Base-by-base conservation (phyloP, 192 early-diverging fungal genomes). In the Umbelopsis sp. region DNA sequence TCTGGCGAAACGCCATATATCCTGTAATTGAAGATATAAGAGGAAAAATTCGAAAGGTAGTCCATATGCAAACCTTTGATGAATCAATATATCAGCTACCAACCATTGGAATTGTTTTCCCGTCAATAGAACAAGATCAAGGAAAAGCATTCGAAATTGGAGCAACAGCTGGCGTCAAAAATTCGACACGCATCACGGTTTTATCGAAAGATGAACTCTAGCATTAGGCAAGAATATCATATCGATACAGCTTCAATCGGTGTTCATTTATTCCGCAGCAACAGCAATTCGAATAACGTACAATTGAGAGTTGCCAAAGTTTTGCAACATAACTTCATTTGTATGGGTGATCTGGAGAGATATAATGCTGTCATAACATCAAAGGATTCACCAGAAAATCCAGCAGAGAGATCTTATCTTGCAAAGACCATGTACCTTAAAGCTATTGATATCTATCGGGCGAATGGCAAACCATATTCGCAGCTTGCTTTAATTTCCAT, bases 1-100 rank as follows among this genome's bases (percentile, higher is more conserved):
- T 88, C 29, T 88, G 87, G 87, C 53, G 87, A 59, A 77, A 85
- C 44, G 80, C 86, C 17, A 81, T 88, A 75, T 86, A 88, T 80
- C 75, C 81, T 49, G 75, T 72, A 49, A 81, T 86, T 24, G 87
- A 88, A 72, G 80, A 85, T 56, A 70, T 80, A n/a, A 72, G 85
- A 16, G 71, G 70, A 31, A 80, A 81, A 38, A 71, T 88, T 41
- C 77, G 85, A 49, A 79, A 83, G 80, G 83, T 87, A 72, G 31
- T 6, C 51, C 62, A 24, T 20, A 32, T 32, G 52, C 3, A 11
- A 47, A 41, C 17, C 43, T 22, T 66, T 9, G 32, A 43, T 25
- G 54, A n/a, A 9, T 11, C 29, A 44, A 54, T n/a, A 11, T 11
- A 14, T 7, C 26, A 14, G 6, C 22, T 26, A 4, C n/a, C 69